These are phyloP conservation scores for Platanthera zijinensis DNA, from an alignment of 106 monocot genomes.

Conservation along the genomic window DNA sequence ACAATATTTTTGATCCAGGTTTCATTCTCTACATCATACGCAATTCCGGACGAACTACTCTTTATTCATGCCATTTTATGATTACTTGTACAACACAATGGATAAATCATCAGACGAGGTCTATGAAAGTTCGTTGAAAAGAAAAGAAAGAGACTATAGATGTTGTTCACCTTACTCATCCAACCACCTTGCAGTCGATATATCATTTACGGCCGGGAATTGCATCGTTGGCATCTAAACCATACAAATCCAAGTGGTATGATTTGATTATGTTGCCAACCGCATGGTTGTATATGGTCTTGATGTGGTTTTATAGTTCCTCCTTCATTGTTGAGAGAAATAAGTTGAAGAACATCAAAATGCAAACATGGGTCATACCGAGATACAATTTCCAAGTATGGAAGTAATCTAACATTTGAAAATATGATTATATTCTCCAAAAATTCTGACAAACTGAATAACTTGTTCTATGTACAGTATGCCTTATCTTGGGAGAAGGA, in stretches of 20 bases:
- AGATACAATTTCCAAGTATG: constrained; percentile 70
- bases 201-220: constrained; percentile 60
- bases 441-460: background rate
- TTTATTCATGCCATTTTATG: constrained; percentile 76
- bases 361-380: constrained; percentile 74
- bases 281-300: constrained; percentile 32
- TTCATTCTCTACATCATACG: constrained; percentile 72
- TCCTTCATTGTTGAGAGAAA: constrained; percentile 66
- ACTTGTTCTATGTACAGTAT: constrained; percentile 33
- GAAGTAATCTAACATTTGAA: background rate
- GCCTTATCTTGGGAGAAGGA: constrained; percentile 47
- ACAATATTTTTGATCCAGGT: constrained; percentile 24
- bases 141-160: constrained; percentile 44
- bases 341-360: constrained; percentile 42
- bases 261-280: constrained; percentile 40
- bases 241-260: constrained; percentile 50
- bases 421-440: background rate
- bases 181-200: constrained; percentile 51
- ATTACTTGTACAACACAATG: constrained; percentile 59
- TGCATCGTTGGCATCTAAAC: constrained; percentile 59
- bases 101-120: constrained; percentile 52
- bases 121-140: constrained; percentile 43
- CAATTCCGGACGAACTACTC: constrained; percentile 75
- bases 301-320: constrained; percentile 44
- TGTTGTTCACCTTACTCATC: constrained; percentile 75